These are phyloP conservation scores for Globisporangium spinosum DNA, from an alignment of 352 stramenopile species.

Conservation along the genomic window DNA sequence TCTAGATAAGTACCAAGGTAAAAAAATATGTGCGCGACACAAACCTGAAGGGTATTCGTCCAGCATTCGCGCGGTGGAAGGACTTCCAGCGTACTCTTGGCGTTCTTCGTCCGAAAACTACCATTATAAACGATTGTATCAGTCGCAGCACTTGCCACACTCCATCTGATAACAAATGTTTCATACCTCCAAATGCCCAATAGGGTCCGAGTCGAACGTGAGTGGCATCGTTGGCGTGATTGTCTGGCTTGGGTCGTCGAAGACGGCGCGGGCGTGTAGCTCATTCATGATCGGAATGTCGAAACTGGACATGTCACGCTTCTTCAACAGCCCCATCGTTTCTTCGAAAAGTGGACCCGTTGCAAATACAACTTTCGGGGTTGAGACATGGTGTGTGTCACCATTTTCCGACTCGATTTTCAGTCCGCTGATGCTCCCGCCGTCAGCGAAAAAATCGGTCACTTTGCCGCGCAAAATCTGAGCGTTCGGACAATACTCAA, in stretches of 20 bases:
- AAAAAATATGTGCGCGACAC: no score
- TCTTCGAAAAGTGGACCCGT: conserved; percentile 66
- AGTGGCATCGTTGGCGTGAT: conserved; percentile 53
- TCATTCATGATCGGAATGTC: conserved; percentile 71
- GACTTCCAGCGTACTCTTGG: conserved; percentile 32
- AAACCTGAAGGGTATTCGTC: conserved; percentile 50
- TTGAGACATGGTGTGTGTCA: conserved; percentile 56
- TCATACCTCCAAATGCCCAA: conserved; percentile 53
- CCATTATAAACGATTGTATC: neutral
- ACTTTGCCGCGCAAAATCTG: conserved; percentile 59
- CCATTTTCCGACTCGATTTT: conserved; percentile 48
- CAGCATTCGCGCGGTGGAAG: conserved; percentile 40
- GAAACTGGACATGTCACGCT: conserved; percentile 46
- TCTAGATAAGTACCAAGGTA: neutral
- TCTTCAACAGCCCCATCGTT: conserved; percentile 57
- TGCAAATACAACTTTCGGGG: conserved; percentile 64
- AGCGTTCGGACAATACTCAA: conserved; percentile 56
- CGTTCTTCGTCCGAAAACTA: conserved; percentile 58
- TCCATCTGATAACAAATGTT: neutral
- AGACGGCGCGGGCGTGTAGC: conserved; percentile 61
- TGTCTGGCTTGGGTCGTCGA: conserved; percentile 58
- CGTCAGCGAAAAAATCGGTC: conserved; percentile 46
- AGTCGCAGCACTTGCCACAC: neutral
- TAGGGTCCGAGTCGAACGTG: conserved; percentile 71
- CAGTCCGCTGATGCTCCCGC: conserved; percentile 49